Evolutionary conservation across 495 filamentous ascomycete genomes (phyloP), one percentile per base, ranked within the genome.

Genomic region (Chaetomium tenue): DNA sequence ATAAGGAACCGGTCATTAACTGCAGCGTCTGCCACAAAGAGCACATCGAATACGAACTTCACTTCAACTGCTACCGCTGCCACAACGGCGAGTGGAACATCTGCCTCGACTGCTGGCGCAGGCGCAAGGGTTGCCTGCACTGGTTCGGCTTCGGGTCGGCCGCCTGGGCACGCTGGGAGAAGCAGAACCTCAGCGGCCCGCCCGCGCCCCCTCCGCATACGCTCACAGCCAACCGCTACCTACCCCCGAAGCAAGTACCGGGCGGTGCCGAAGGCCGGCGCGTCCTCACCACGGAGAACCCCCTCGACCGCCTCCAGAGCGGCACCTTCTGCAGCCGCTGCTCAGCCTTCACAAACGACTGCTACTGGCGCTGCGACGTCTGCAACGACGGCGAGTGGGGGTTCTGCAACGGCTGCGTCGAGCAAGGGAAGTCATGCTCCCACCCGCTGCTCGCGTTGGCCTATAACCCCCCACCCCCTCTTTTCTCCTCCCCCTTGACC

Each of bases 331-430:
- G 92, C 75, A 83, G 85, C 28, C 81, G 83, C 47, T 97, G 92
- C 70, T 75, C 79, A n/a, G 79, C 83, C 0, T 87, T 83, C 74
- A 80, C 90, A 0, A 91, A 94, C 64, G 82, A 87, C 25, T 91
- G 88, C 71, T 92, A 88, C 71, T 97, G 91, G 92, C 84, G 88
- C 63, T 97, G 92, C 74, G 84, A 85, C 60, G 67, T 79, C 44
- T 97, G 92, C 75, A 95, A 96, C 68, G 88, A 93, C 60, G 92
- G 90, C 28, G 91, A 92, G 69, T 97, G 92, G 92, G 92, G 92
- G 0, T 96, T 90, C 69, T 97, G 92, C 76, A 88, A 88, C 64
- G 71, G 75, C 61, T 97, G 92, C 70, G 90, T 96, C 30, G 91
- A 90, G 52, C 85, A 86, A 73, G 90, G 87, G 15, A 80, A 80